Evolutionary conservation across 495 filamentous ascomycete genomes (phyloP).

Genomic region (Penicillium canescens): DNA sequence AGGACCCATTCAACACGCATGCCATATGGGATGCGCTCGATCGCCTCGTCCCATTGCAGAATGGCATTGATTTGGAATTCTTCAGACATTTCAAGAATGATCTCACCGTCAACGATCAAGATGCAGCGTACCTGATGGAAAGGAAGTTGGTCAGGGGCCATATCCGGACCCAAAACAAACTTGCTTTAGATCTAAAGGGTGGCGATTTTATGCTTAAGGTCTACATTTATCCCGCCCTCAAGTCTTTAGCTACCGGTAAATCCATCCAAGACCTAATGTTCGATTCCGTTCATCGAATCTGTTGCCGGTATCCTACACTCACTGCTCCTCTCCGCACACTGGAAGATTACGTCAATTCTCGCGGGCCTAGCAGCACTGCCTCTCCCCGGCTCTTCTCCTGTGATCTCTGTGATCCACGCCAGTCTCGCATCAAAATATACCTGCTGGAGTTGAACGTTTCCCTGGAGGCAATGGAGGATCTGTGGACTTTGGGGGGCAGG

Average conservation of each 20-base stretch:
- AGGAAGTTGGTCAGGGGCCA: neutral
- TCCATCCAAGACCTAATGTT: slow-evolving; percentile 12
- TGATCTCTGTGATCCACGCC: slow-evolving; percentile 8
- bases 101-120: neutral
- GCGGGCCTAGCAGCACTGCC: neutral
- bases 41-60: neutral
- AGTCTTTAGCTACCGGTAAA: neutral
- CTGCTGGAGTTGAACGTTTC: slow-evolving; percentile 5
- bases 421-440: slow-evolving; percentile 18
- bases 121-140: neutral
- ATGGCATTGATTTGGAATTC: neutral
- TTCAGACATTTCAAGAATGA: neutral
- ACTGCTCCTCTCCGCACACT: neutral
- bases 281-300: neutral
- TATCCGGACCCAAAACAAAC: slow-evolving; percentile 15
- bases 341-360: slow-evolving; percentile 9
- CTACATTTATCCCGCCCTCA: slow-evolving; percentile 12
- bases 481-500: slow-evolving; percentile 15
- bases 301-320: neutral
- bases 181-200: slow-evolving; percentile 11
- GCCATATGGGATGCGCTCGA: slow-evolving; percentile 7
- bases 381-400: slow-evolving; percentile 13
- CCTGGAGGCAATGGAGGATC: slow-evolving; percentile 1
- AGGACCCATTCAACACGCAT: slow-evolving; percentile 17
- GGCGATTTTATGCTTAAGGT: slow-evolving; percentile 3